These are phyloP conservation scores for Rossbeevera mucosa DNA, from an alignment of 768 basidiomycete species.

Conservation along the genomic window DNA sequence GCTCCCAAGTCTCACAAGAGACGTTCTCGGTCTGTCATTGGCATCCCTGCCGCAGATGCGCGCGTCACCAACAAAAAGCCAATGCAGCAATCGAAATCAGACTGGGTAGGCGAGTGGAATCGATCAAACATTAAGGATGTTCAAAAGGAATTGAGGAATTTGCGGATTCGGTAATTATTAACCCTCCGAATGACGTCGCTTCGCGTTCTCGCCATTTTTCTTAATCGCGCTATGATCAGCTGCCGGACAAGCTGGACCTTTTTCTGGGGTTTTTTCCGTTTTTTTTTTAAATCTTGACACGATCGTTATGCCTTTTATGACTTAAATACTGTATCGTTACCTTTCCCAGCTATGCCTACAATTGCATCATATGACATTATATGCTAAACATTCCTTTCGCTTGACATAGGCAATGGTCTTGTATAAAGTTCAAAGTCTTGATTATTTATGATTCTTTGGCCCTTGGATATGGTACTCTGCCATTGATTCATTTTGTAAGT, in stretches of 20 bases:
- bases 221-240: background rate
- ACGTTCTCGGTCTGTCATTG: constrained; percentile 17
- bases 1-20: background rate
- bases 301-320: constrained; percentile 1
- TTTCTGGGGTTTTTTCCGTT: background rate
- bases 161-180: constrained; percentile 16
- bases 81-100: background rate
- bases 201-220: background rate
- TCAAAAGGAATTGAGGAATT: constrained; percentile 33
- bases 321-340: constrained; percentile 11
- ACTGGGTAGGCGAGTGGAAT: constrained; percentile 43
- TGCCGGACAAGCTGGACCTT: constrained; percentile 15
- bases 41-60: background rate
- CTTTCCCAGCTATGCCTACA: background rate
- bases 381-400: background rate
- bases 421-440: background rate
- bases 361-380: constrained; percentile 3
- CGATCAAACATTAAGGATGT: constrained; percentile 36
- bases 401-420: background rate
- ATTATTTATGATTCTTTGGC: constrained; percentile 2
- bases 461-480: background rate
- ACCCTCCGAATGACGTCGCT: background rate
- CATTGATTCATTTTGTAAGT: background rate
- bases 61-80: background rate
- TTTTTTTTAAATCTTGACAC: background rate